Evolutionary conservation across 2,329 filamentous ascomycete genomes (phyloP).

Genomic region (Nannizzia gypsea): DNA sequence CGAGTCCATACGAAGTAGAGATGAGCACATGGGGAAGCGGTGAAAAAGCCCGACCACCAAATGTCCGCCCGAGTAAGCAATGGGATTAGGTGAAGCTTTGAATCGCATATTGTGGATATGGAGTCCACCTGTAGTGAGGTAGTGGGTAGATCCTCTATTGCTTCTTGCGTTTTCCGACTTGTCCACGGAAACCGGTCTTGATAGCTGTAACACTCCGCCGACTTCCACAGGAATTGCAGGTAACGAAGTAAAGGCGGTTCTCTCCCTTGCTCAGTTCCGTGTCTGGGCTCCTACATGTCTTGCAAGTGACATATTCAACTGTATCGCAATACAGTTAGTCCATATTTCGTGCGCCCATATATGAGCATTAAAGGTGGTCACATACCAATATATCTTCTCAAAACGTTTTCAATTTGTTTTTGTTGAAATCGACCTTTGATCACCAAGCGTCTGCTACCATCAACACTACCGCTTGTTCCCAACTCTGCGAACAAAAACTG

Average conservation of each 20-base stretch:
- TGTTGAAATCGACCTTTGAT: constrained; percentile 99
- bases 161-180: constrained; percentile 97
- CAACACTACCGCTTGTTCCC: constrained; percentile 91
- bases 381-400: constrained; percentile 87
- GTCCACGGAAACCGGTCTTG: constrained; percentile 99
- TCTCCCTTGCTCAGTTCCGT: constrained; percentile 97
- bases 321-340: constrained; percentile 9
- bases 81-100: neutral
- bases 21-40: neutral
- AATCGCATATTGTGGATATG: neutral
- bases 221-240: constrained; percentile 77
- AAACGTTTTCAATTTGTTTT: constrained; percentile 96
- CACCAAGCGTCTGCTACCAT: constrained; percentile 81
- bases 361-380: constrained; percentile 17
- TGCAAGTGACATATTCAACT: constrained; percentile 98
- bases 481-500: constrained; percentile 95
- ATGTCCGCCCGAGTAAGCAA: neutral
- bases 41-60: neutral
- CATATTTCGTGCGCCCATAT: neutral
- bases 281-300: constrained; percentile 89
- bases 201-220: constrained; percentile 88
- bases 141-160: constrained; percentile 35
- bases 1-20: neutral
- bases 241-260: constrained; percentile 98
- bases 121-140: neutral